phyloP scores from a whole-genome alignment of 2,329 filamentous ascomycete species.

The Fusarium temperatum region DNA sequence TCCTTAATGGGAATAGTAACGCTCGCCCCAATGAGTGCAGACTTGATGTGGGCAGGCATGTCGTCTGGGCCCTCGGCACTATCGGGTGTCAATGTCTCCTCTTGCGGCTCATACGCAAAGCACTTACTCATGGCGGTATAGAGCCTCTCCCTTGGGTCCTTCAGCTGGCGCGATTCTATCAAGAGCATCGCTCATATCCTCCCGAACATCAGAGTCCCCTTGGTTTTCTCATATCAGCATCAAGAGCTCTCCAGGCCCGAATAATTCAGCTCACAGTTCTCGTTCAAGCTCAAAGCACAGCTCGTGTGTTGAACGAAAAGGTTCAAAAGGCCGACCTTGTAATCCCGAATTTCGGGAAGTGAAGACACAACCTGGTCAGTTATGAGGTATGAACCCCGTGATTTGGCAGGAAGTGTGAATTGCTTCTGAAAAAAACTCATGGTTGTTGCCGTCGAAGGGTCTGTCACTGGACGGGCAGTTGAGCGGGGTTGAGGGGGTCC shows the following conservation, averaged over 20 bases:
- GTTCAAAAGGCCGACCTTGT: slow-evolving; percentile 87
- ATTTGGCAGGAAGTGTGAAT: slow-evolving; percentile 78
- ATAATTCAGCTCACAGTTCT: slow-evolving; percentile 72
- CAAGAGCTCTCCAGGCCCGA: too few species aligned
- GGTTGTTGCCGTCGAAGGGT: slow-evolving; percentile 40
- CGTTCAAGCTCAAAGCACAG: slow-evolving; percentile 89
- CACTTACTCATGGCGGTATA: slow-evolving; percentile 77
- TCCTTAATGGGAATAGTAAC: slow-evolving; percentile 91
- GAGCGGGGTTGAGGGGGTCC: slow-evolving; percentile 41
- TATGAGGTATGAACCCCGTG: slow-evolving; percentile 88
- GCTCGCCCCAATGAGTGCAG: slow-evolving; percentile 85
- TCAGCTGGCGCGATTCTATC: slow-evolving; percentile 85
- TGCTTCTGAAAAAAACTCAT: slow-evolving; percentile 89
- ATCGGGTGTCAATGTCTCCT: background rate
- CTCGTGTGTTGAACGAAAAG: slow-evolving; percentile 96
- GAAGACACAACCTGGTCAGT: slow-evolving; percentile 76
- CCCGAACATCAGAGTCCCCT: slow-evolving; percentile 81
- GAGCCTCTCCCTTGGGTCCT: slow-evolving; percentile 73
- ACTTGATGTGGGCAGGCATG: slow-evolving; percentile 98
- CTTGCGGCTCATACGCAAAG: background rate
- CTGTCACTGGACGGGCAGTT: slow-evolving; percentile 40
- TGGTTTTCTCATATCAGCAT: slow-evolving; percentile 49
- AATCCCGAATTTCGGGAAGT: slow-evolving; percentile 81
- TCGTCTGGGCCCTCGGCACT: slow-evolving; percentile 89
- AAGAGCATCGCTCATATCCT: slow-evolving; percentile 92